A percentile compares a stretch with the other conserved stretches of the same genome.
Conservation (phyloP, 352 stramenopile species). For the Chrysophaeum taylorii region DNA sequence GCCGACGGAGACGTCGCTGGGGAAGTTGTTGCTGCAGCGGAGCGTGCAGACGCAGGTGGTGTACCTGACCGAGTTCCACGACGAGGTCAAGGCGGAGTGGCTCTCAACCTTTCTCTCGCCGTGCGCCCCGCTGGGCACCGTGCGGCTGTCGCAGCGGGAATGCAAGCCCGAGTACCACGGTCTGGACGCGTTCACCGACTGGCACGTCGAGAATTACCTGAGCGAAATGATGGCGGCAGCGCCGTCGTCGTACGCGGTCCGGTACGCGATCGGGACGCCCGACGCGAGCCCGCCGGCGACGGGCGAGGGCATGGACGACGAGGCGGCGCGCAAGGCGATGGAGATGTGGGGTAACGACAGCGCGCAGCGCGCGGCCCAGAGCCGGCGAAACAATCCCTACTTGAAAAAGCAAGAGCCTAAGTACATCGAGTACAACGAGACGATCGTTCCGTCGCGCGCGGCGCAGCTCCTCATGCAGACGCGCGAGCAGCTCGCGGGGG, state of each 20-base stretch:
- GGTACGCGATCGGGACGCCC: background rate
- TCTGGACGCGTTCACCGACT: background rate
- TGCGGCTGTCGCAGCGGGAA: background rate
- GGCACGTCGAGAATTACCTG: background rate
- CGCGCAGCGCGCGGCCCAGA: background rate
- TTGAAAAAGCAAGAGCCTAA: background rate
- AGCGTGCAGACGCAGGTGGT: constrained; percentile 4
- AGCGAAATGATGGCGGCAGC: background rate
- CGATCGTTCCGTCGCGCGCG: background rate
- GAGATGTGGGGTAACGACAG: background rate
- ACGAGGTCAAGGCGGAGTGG: constrained; percentile 5
- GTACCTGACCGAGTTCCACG: constrained; percentile 11
- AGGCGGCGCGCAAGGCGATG: background rate
- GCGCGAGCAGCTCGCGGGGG: background rate
- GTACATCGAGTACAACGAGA: constrained; percentile 14
- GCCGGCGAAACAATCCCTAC: background rate
- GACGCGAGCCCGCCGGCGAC: background rate
- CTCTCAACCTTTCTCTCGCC: background rate
- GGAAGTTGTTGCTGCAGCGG: constrained; percentile 6
- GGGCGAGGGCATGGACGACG: background rate
- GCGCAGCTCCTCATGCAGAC: background rate
- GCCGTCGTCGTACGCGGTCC: background rate
- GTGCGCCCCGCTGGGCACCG: background rate
- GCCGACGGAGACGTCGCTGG: too few relatives aligned
- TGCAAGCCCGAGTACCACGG: constrained; percentile 7